Conservation (phyloP, 2,329 filamentous ascomycete genomes). For the Zymoseptoria passerinii region DNA sequence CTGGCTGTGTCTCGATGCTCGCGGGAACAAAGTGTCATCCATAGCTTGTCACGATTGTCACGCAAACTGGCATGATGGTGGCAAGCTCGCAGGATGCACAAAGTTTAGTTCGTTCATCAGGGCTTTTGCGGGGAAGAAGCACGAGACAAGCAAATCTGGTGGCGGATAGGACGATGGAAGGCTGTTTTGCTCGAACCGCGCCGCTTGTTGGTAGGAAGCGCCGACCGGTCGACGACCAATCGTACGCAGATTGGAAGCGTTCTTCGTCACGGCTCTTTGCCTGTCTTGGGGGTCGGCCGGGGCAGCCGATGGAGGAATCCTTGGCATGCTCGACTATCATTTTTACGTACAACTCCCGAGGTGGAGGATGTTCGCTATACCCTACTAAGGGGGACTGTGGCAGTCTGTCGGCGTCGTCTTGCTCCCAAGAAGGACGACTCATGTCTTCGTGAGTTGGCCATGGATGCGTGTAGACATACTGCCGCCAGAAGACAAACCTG, state of each 20-base stretch:
- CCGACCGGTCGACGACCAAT: neutral
- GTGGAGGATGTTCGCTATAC: no score
- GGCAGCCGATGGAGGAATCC: neutral
- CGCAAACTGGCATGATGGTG: neutral
- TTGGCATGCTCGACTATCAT: neutral
- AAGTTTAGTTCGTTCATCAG: neutral
- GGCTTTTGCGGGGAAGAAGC: neutral
- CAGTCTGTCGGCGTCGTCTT: no score
- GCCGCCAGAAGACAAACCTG: no score
- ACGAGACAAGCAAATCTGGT: neutral
- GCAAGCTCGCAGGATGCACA: neutral
- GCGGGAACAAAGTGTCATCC: neutral
- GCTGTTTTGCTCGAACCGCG: no score
- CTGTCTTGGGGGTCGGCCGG: neutral
- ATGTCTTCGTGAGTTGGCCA: no score
- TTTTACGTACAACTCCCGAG: no score
- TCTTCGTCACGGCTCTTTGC: neutral
- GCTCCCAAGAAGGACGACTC: no score
- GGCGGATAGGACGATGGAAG: neutral
- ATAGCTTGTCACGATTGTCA: neutral
- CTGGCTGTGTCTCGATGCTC: neutral
- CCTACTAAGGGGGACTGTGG: no score
- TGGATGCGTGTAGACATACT: no score
- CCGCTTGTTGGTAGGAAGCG: no score
- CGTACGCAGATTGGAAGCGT: neutral